Conservation (phyloP, 2,329 filamentous ascomycete genomes). For the Aspergillus glaucus region DNA sequence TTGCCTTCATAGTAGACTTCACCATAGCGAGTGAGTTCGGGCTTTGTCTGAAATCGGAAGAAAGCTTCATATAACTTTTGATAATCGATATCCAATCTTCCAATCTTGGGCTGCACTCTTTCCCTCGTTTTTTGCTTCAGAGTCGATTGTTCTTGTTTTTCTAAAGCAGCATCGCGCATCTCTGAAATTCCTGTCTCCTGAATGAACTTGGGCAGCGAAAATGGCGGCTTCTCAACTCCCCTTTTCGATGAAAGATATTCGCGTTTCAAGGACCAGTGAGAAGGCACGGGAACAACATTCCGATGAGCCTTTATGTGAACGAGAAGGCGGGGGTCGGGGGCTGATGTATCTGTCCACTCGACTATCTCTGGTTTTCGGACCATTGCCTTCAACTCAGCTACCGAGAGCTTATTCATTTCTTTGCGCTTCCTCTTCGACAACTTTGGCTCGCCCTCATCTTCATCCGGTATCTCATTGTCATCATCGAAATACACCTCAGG, state of each 20-base stretch:
- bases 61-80: conserved; percentile 98
- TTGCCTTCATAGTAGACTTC: conserved; percentile 99
- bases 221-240: conserved; percentile 91
- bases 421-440: conserved; percentile 95
- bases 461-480: conserved; percentile 78
- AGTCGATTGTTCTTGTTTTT: conserved; percentile 87
- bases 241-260: conserved; percentile 96
- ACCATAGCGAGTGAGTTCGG: conserved; percentile 84
- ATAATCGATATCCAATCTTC: conserved; percentile 96
- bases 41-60: conserved; percentile 96
- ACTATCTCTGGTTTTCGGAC: conserved; percentile 89
- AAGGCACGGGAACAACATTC: conserved; percentile 90
- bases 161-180: conserved; percentile 93
- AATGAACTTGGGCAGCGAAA: conserved; percentile 91
- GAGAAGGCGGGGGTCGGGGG: conserved; percentile 78
- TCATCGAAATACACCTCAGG: conserved; percentile 79
- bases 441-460: conserved; percentile 60
- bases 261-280: conserved; percentile 91
- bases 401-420: conserved; percentile 81
- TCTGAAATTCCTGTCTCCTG: conserved; percentile 95
- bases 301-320: conserved; percentile 92
- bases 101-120: conserved; percentile 90
- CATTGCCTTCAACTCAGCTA: conserved; percentile 89
- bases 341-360: conserved; percentile 94
- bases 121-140: conserved; percentile 95